Conservation (phyloP, 495 filamentous ascomycete genomes). For the Gamarada debralockiae region DNA sequence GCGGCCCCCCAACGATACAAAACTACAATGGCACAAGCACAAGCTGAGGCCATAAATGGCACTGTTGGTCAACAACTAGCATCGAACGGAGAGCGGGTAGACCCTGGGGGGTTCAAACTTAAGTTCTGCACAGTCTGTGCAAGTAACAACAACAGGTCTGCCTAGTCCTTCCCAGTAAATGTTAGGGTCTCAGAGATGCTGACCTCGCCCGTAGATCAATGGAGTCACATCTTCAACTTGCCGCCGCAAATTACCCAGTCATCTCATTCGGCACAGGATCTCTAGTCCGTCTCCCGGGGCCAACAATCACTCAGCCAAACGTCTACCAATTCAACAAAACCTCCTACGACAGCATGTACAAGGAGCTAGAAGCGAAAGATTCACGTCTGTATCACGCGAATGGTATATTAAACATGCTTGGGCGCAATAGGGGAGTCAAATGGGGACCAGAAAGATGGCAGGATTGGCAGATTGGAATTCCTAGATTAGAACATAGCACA, state of each 20-base stretch:
- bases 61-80: slow-evolving; percentile 9
- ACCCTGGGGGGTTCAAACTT: slow-evolving; percentile 62
- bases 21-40: slow-evolving; percentile 22
- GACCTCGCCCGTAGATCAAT: slow-evolving; percentile 61
- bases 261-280: slow-evolving; percentile 98
- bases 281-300: slow-evolving; percentile 89
- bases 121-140: slow-evolving; percentile 99
- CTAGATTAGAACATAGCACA: slow-evolving; percentile 58
- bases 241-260: slow-evolving; percentile 82
- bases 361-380: slow-evolving; percentile 81
- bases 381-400: slow-evolving; percentile 85
- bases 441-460: slow-evolving; percentile 97
- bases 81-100: slow-evolving; percentile 37
- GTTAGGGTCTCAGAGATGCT: background rate
- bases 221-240: slow-evolving; percentile 92
- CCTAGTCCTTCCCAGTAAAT: background rate
- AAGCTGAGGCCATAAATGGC: slow-evolving; percentile 16
- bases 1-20: background rate
- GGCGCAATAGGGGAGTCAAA: slow-evolving; percentile 87
- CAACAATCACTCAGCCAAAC: slow-evolving; percentile 87
- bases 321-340: slow-evolving; percentile 96
- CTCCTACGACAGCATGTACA: slow-evolving; percentile 88
- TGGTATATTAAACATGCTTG: slow-evolving; percentile 92
- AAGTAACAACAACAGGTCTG: slow-evolving; percentile 89
- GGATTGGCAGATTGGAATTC: slow-evolving; percentile 88